Evolutionary conservation across 495 filamentous ascomycete genomes (phyloP).

Genomic region (Articulospora tetracladia): DNA sequence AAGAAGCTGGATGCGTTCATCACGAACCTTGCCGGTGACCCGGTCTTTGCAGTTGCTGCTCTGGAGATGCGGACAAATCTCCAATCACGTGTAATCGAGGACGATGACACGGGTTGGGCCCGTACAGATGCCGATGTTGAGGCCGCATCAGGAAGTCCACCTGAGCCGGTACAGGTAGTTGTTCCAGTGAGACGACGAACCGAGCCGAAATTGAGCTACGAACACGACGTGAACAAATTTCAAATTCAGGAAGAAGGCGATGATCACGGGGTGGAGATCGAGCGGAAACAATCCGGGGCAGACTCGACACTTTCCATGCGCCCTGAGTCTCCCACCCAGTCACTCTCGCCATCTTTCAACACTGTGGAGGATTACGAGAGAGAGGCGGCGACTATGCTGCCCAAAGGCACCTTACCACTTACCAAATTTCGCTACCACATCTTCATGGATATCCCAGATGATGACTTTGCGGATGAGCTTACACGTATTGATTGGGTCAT

Average conservation of each 20-base stretch:
- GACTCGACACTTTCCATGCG: conserved; percentile 35
- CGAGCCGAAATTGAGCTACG: conserved; percentile 25
- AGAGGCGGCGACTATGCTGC: conserved; percentile 63
- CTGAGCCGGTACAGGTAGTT: background rate
- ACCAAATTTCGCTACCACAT: conserved; percentile 79
- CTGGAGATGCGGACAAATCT: conserved; percentile 72
- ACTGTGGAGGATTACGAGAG: conserved; percentile 69
- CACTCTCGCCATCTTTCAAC: conserved; percentile 46
- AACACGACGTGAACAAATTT: conserved; percentile 37
- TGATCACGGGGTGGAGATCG: conserved; percentile 19
- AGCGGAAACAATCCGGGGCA: conserved; percentile 38
- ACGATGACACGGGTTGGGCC: conserved; percentile 79
- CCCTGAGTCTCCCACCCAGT: conserved; percentile 29
- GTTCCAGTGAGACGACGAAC: conserved; percentile 12
- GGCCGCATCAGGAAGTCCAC: conserved; percentile 6
- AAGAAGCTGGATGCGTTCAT: conserved; percentile 70
- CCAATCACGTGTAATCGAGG: conserved; percentile 62
- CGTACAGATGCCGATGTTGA: conserved; percentile 49
- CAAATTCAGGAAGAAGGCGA: conserved; percentile 32
- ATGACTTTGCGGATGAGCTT: conserved; percentile 83
- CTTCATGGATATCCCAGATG: conserved; percentile 75
- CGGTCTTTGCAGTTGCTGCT: conserved; percentile 75
- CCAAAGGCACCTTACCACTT: conserved; percentile 54
- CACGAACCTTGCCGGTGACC: conserved; percentile 57
- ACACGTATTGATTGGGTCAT: conserved; percentile 96